Base-by-base conservation (phyloP, 495 filamentous ascomycete genomes). In the Neurospora sp. region DNA sequence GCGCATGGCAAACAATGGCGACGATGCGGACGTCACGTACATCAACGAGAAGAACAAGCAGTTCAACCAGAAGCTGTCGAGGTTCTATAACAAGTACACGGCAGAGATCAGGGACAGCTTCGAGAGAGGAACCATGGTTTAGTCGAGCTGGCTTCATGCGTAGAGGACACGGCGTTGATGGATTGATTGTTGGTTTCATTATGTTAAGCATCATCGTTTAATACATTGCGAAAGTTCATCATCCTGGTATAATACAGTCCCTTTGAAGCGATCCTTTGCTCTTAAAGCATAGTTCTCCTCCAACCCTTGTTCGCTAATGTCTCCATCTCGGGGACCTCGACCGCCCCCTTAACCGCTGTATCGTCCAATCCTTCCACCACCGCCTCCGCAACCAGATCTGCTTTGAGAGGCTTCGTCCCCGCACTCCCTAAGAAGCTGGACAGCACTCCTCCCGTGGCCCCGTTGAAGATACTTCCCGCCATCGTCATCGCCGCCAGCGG, bases 1-100 rank as follows among this genome's bases (percentile, higher is more conserved):
- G 73, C 87, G 93, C 71, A 89, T 87, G 81, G 89, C 88, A 16
- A 88, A 92, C 74, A 92, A 93, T 31, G 89, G 87, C 69, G 89
- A 91, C 68, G 93, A 94, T 41, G 89, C 88, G 39, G 96, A 99
- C 80, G 93, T 98, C 73, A 98, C 96, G 11, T 98, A 96, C 83
- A 99, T 99, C 87, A 99, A 99, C 82, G 94, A 97, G 82, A 98
- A 98, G 91, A 97, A 97, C 86, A 97, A 97, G 86, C 93, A 97
- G 85, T 98, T 99, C 85, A 99, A 99, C 88, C 91, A 96, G 84
- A 98, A 98, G 83, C 82, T 99, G 82, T 85, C 90, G 69, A 87
- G 96, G 76, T 98, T 97, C 81, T 99, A 99, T 82, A 94, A 98
- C 84, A 97, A 97, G 88, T 99, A 99, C 82, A 99, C 96, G 42